Percentiles rank a stretch among this genome's conserved stretches.
These are phyloP conservation scores for Mycena kentingensis DNA, from an alignment of 768 basidiomycete genomes.

Conservation along the genomic window DNA sequence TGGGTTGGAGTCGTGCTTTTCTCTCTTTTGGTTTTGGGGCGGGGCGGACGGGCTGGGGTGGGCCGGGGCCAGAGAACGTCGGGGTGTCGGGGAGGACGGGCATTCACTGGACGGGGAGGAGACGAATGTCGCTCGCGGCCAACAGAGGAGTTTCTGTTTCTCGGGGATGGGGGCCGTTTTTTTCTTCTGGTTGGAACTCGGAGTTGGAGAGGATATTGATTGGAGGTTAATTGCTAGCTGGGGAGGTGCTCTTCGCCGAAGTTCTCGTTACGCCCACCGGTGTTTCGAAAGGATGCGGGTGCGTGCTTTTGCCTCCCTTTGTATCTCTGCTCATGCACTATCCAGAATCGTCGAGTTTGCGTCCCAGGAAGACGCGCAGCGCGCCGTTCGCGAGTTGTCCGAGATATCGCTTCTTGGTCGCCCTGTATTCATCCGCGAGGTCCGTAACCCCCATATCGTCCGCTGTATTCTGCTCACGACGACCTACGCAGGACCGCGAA, in stretches of 20 bases:
- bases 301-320: constrained; percentile 37
- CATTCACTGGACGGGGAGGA: neutral
- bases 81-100: neutral
- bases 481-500: constrained; percentile 82
- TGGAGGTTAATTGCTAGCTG: constrained; percentile 94
- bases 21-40: constrained; percentile 32
- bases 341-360: constrained; percentile 92
- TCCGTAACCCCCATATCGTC: constrained; percentile 34
- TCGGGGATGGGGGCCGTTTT: constrained; percentile 29
- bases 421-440: constrained; percentile 96
- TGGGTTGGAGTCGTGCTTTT: constrained; percentile 82
- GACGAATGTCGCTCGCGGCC: constrained; percentile 11
- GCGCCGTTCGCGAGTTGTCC: constrained; percentile 86
- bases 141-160: constrained; percentile 36
- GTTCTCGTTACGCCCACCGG: constrained; percentile 96
- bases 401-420: constrained; percentile 90
- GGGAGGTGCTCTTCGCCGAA: constrained; percentile 99
- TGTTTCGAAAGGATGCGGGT: constrained; percentile 99
- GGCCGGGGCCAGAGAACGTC: neutral
- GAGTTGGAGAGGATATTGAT: constrained; percentile 89
- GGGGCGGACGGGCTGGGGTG: constrained; percentile 7
- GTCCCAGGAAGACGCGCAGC: constrained; percentile 85
- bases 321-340: constrained; percentile 18
- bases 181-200: constrained; percentile 50
- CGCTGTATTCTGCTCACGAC: constrained; percentile 1